Evolutionary conservation across 805 yeast genomes (phyloP), one percentile per base, ranked within the genome.

Genomic region (baker's yeast (Saccharomyces cerevisiae)): DNA sequence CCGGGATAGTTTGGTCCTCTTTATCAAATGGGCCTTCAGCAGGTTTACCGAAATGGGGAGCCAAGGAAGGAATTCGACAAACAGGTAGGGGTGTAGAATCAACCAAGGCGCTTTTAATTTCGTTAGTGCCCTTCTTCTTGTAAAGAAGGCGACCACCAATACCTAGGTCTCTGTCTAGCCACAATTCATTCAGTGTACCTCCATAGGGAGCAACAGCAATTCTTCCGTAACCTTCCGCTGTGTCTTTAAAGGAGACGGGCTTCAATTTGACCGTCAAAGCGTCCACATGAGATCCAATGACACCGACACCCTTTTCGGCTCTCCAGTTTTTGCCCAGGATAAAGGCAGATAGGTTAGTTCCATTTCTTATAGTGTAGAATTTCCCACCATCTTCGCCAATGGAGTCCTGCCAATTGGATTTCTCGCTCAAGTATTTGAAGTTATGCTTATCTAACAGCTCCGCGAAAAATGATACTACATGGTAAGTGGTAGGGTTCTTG

Each of bases 101-200:
- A 41, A 83, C 78, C 61, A 82, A 66, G 54, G 72, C 73, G 6
- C 78, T 68, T 8, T 62, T 67, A 51, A 82, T 69, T 52, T 69
- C 68, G 21, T 67, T 64, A 4, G 60, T 54, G 28, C 68, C 71
- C 24, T 66, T 69, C 41, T 68, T 69, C 60, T 75, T 78, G 52
- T 81, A 79, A 51, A 87, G 73, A 26, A 89, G 78, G 55, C 89
- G 76, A 48, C 96, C 96, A 51, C 90, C 96, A 57, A 89, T 69
- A 48, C 95, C 94, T 56, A 89, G 77, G 68, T 89, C 96, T 67
- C 96, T 79, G 69, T 89, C 96, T 78, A 87, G 82, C 90, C 95
- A 85, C 46, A 80, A 70, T 24, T 76, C 76, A 30, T 76, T 73
- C 59, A 85, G 69, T 2, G 87, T 84, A 32, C 94, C 94, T 22